Evolutionary conservation across 164 flowering plant genomes (phyloP).

Genomic region (Dillenia turbinata): DNA sequence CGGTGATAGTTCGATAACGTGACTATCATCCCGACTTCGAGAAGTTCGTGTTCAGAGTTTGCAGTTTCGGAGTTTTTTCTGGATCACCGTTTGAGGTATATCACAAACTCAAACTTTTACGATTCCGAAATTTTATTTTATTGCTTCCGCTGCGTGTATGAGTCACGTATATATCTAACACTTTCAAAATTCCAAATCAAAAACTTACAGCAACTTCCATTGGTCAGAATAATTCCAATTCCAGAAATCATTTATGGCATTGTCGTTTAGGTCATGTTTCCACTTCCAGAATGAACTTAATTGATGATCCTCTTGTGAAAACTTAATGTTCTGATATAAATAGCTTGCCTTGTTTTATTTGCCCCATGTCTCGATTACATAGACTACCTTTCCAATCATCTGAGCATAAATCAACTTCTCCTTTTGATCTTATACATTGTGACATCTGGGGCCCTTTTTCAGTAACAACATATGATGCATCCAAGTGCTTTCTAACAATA

Average conservation of each 20-base stretch:
- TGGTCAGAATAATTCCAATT: not conserved
- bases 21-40: too few species aligned
- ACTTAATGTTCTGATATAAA: not conserved
- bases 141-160: too few species aligned
- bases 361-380: not conserved
- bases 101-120: too few species aligned
- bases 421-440: conserved; percentile 6
- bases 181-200: not conserved
- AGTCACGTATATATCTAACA: too few species aligned
- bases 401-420: not conserved
- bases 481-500: not conserved
- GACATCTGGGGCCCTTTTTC: conserved; percentile 2
- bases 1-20: too few species aligned
- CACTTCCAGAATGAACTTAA: not conserved
- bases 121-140: too few species aligned
- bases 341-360: not conserved
- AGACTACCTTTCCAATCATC: not conserved
- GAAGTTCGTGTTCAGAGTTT: too few species aligned
- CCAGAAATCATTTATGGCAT: not conserved
- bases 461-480: not conserved
- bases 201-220: not conserved
- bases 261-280: not conserved
- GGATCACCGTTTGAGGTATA: too few species aligned
- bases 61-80: too few species aligned
- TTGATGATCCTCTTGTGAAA: not conserved